These are phyloP conservation scores for Taphrina pruni DNA, from an alignment of 1,139 yeast species.

Conservation along the genomic window DNA sequence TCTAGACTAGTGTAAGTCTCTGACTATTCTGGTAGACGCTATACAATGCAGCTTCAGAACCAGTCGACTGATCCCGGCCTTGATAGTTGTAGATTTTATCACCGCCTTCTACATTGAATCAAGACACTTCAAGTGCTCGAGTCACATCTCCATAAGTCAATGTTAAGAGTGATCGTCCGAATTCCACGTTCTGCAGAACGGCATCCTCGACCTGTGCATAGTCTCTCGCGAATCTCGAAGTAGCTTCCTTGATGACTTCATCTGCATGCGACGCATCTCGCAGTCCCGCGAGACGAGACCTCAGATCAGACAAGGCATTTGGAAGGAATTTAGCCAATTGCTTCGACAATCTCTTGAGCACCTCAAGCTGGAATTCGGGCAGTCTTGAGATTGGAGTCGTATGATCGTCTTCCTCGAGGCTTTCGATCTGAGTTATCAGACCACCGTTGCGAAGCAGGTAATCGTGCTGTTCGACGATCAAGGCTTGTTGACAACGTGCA, in stretches of 20 bases:
- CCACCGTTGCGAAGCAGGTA: constrained; percentile 53
- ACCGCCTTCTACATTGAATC: no score
- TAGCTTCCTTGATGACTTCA: constrained; percentile 51
- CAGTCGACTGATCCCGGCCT: no score
- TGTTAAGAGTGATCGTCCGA: constrained; percentile 48
- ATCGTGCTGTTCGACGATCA: constrained; percentile 49
- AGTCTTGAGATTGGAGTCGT: constrained; percentile 28
- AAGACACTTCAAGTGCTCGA: background rate
- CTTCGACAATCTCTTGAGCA: constrained; percentile 47
- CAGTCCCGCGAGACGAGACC: constrained; percentile 49
- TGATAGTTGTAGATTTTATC: no score
- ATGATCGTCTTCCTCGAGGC: constrained; percentile 40
- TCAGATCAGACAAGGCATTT: constrained; percentile 52
- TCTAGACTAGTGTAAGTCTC: no score
- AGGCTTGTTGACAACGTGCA: constrained; percentile 49
- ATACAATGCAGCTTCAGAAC: no score
- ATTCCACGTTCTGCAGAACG: constrained; percentile 47
- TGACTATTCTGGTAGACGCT: no score
- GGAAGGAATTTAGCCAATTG: constrained; percentile 53
- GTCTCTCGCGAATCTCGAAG: constrained; percentile 50
- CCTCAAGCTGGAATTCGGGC: constrained; percentile 38
- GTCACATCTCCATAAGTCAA: constrained; percentile 50
- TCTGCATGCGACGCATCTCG: constrained; percentile 52
- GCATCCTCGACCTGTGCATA: constrained; percentile 49
- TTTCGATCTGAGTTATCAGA: constrained; percentile 53